Evolutionary conservation across 352 stramenopile species (phyloP).

Genomic region (Stramenopiles sp.): DNA sequence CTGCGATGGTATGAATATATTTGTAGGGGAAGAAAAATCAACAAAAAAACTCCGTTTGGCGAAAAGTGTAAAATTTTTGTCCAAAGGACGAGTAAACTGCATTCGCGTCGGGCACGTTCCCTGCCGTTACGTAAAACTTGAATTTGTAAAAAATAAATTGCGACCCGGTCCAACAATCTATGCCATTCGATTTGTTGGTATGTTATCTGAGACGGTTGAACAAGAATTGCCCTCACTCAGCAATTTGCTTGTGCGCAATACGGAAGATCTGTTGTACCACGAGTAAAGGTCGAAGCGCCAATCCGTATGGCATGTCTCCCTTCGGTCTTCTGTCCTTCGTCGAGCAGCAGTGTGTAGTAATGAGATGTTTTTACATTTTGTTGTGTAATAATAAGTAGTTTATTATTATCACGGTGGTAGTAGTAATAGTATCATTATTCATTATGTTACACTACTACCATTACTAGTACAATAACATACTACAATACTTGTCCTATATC

Average conservation of each 20-base stretch:
- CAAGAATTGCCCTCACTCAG: neutral
- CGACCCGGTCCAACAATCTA: neutral
- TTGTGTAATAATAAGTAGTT: too few species aligned
- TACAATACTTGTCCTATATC: too few species aligned
- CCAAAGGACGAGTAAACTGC: neutral
- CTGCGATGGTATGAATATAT: neutral
- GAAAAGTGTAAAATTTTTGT: neutral
- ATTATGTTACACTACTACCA: too few species aligned
- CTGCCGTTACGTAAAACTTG: neutral
- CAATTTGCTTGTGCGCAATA: neutral
- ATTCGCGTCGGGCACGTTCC: neutral
- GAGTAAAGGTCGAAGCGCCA: too few species aligned
- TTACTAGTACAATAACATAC: too few species aligned
- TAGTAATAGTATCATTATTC: too few species aligned
- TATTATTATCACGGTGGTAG: too few species aligned
- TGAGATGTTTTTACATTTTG: too few species aligned
- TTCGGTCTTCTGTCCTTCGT: too few species aligned
- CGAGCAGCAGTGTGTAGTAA: too few species aligned
- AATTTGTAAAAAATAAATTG: neutral
- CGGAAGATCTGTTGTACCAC: neutral
- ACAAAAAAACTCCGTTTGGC: neutral
- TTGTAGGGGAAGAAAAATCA: neutral
- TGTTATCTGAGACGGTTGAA: neutral
- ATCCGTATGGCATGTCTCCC: too few species aligned
- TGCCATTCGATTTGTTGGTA: neutral